Base-by-base conservation (phyloP, 2,329 filamentous ascomycete species). In the Sporothrix pallida region DNA sequence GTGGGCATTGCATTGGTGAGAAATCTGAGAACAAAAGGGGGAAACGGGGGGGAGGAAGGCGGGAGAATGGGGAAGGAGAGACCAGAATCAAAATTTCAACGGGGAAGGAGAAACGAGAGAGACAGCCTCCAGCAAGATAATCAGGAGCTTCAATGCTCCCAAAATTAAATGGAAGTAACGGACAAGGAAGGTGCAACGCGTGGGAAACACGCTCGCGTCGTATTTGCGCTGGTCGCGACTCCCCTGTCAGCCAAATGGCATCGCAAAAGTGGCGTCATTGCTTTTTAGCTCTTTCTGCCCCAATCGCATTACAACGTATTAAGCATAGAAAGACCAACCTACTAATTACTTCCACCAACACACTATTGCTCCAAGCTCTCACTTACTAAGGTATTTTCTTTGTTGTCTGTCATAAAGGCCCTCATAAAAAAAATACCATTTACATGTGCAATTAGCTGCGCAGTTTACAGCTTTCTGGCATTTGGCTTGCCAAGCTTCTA, bases 251-350 rank as follows among this genome's bases (percentile, higher is more conserved):
- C 60, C 60, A 13, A 23, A n/a, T 5, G 20, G 31, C 2, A 56
- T 9, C 60, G 20, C n/a, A 65, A n/a, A 46, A 67, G 62, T 67
- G 62, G 62, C 62, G 62, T 67, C 62, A 67, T 56, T 56, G 52
- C 31, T 7, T 7, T 37, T 58, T 13, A 20, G 54, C 9, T 20
- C 17, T 10, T 20, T n/a, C 4, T 31, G 23, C 44, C 37, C 15
- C 58, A 42, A 63, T 37, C n/a, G 10, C 23, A 65, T n/a, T 10
- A 65, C 31, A 37, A 37, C 31, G 31, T 37, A 37, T 37, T 37
- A 37, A 37, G 7, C 31, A 7, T 7, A 37, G 31, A 37, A 37
- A 37, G 31, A 37, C 31, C 31, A 37, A 37, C 31, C 31, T 37
- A 37, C 31, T 37, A 37, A 37, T 37, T 37, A 7, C 31, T 37